Evolutionary conservation across 2,329 filamentous ascomycete species (phyloP), one percentile per base, ranked within the genome.

Genomic region (Fusarium torreyae): DNA sequence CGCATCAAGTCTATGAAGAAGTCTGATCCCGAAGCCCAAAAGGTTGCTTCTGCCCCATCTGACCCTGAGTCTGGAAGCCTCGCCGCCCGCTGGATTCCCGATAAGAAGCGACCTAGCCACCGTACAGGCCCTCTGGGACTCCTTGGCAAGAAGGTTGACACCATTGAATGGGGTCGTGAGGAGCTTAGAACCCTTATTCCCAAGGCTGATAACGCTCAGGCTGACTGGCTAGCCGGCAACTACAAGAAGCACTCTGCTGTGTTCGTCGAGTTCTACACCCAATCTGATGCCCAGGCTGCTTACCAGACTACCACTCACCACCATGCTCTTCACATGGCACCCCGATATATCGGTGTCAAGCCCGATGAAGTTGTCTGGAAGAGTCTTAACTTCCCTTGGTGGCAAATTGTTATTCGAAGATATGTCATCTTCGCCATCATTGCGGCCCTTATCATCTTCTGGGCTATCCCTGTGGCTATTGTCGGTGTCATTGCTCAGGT

Each of bases 191-290:
- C 76, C 85, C 87, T 77, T 82, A 89, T 89, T 56, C 89, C 91
- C 2, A 85, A 92, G 73, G 87, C 92, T 34, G 87, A 92, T 59
- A 83, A 86, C 48, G 85, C 89, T 13, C 92, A 82, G 89, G 80
- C 88, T 80, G 71, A 87, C 39, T 90, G 93, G 74, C 86, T 86
- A 39, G 81, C 85, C 14, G 89, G 92, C 49, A 86, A 93, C 66
- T 90, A 85, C 24, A 84, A 87, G 54, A 86, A 87, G 69, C 83
- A 91, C 55, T 88, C 88, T 53, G 91, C 94, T 5, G 91, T 96
- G n/a, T 98, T 99, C 74, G 92, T 99, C 68, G 94, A 98, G 76
- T 99, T 97, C 76, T 87, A 88, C 68, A 89, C 88, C 5, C 93
- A 97, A 77, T 87, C 90, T 24, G 92, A 93, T 63, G 96, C 96